These are phyloP conservation scores for Fusarium nurragi DNA, from an alignment of 2,329 filamentous ascomycete genomes.

Conservation along the genomic window DNA sequence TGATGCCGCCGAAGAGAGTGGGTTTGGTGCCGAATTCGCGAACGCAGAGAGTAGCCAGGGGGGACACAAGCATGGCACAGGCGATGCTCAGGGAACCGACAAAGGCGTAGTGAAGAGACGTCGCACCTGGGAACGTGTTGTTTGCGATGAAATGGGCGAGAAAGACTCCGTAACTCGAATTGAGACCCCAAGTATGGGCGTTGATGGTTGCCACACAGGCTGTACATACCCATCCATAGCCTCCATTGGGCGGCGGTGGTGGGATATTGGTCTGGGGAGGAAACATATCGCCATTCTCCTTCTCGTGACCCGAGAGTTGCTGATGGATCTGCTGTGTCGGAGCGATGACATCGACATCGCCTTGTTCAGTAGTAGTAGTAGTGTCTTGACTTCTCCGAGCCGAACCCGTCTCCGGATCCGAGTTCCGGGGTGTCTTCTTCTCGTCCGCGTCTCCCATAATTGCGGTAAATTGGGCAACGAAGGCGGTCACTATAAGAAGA, in stretches of 20 bases:
- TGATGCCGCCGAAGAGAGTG: conserved; percentile 71
- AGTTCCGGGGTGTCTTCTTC: conserved; percentile 22
- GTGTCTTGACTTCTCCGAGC: conserved; percentile 29
- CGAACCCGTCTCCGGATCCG: conserved; percentile 18
- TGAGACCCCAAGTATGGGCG: conserved; percentile 79
- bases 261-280: conserved; percentile 29
- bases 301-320: neutral
- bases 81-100: conserved; percentile 62
- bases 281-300: conserved; percentile 13
- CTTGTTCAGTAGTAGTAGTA: conserved; percentile 37
- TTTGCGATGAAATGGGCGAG: conserved; percentile 66
- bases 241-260: conserved; percentile 63
- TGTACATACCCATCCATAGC: conserved; percentile 62
- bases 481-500: neutral
- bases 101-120: conserved; percentile 76
- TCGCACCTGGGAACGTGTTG: conserved; percentile 69
- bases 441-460: conserved; percentile 30
- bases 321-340: conserved; percentile 20
- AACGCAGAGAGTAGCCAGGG: conserved; percentile 70
- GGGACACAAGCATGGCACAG: conserved; percentile 71
- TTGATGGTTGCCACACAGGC: conserved; percentile 62
- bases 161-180: conserved; percentile 62
- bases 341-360: conserved; percentile 37
- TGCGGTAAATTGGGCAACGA: conserved; percentile 1
- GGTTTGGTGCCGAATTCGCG: conserved; percentile 69